Conservation (phyloP, 257 asterid species). For the Cinchona pubescens region DNA sequence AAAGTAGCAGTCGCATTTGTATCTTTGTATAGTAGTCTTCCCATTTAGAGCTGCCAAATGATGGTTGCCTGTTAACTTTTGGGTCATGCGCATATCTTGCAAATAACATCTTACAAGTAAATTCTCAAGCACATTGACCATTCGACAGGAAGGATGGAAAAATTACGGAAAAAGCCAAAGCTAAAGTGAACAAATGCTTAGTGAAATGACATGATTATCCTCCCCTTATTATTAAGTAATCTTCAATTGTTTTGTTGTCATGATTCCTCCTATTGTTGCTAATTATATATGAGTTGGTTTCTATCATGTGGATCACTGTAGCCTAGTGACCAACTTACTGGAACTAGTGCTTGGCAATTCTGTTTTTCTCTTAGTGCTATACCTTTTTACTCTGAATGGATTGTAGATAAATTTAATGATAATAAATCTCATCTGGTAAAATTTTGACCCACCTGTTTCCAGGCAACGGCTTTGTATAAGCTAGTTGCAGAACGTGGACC, state of each 20-base stretch:
- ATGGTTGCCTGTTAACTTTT: neutral
- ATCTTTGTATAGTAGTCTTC: neutral
- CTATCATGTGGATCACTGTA: neutral
- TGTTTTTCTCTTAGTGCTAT: neutral
- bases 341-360: neutral
- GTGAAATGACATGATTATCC: neutral
- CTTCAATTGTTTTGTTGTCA: neutral
- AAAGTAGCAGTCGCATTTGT: neutral
- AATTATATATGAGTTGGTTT: neutral
- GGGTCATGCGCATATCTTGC: neutral
- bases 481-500: constrained; percentile 99
- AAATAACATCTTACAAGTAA: neutral
- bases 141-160: neutral
- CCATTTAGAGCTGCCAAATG: neutral
- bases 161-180: neutral
- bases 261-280: neutral
- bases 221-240: too few species aligned
- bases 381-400: neutral
- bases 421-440: neutral
- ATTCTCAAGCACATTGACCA: too few species aligned
- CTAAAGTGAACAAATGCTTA: neutral
- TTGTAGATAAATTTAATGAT: neutral
- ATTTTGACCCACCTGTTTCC: neutral
- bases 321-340: too few species aligned
- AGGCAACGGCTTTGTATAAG: constrained; percentile 93